A percentile compares a stretch with the other conserved stretches of the same genome.
These are phyloP conservation scores for Rhodamnia argentea DNA, from an alignment of 345 rosid species.

Conservation along the genomic window DNA sequence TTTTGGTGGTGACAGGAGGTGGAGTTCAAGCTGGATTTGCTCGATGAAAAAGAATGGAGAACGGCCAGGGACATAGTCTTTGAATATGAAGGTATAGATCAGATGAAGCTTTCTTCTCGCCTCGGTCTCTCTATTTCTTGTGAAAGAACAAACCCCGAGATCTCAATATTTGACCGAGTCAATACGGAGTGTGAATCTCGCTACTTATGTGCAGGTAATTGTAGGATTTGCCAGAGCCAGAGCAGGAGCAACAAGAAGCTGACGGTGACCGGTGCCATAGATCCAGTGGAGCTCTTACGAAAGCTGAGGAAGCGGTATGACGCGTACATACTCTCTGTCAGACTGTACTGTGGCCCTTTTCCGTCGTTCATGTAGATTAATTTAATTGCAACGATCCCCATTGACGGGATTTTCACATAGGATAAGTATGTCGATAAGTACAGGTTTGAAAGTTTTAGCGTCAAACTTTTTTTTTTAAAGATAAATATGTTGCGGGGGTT, in stretches of 20 bases:
- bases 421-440: too few species aligned
- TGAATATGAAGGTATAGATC: conserved; percentile 24
- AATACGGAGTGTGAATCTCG: neutral
- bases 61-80: conserved; percentile 39
- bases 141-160: neutral
- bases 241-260: neutral
- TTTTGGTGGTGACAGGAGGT: neutral
- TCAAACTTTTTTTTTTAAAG: too few species aligned
- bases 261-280: conserved; percentile 2
- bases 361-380: too few species aligned
- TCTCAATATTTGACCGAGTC: neutral
- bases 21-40: conserved; percentile 27
- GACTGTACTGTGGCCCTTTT: too few species aligned
- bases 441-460: too few species aligned
- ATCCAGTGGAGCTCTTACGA: neutral
- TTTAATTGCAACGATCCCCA: too few species aligned
- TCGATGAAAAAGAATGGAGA: conserved; percentile 20
- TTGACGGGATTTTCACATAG: too few species aligned
- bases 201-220: neutral
- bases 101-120: neutral
- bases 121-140: neutral
- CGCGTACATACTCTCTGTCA: neutral
- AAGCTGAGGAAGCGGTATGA: too few species aligned
- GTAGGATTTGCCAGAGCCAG: neutral
- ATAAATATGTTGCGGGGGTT: too few species aligned